Base-by-base conservation (phyloP, 1,139 yeast genomes). In the Saccharomycopsis phalli region DNA sequence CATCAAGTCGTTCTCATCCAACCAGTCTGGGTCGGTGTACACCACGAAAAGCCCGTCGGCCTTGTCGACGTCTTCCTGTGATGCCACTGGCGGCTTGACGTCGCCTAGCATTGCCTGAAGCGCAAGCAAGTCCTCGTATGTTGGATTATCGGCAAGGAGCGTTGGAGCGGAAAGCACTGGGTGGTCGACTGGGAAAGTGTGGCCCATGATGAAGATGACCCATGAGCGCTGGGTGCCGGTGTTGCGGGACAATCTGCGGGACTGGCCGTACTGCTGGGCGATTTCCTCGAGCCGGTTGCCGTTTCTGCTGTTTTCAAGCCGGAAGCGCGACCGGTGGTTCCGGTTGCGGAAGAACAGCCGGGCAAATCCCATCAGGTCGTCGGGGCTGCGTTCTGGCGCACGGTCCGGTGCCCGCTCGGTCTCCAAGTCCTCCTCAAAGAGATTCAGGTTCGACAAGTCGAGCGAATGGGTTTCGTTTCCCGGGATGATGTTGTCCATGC, bases 121-220 rank as follows among this genome's bases (percentile, higher is more conserved):
- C 4, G 61, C 54, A 32, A 68, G 48, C 53, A 70, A 50, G 46
- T 71, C 76, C 44, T 69, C 74, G 49, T 68, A 66, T 0, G 71
- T 60, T 5, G 75, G 75, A 40, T 63, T 58, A 40, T 69, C 74
- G 2, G 69, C 62, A 51, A 68, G 58, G 25, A 70, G 49, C 1
- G 71, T 57, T 3, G 73, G 72, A 1, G 74, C 69, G 2, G 63
- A 53, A 31, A 69, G 53, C 10, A 71, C 53, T 3, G 76, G 75
- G 47, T 71, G 76, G 45, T 66, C 57, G 38, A 58, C 59, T 1
- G 71, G 66, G 47, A 66, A 70, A 3, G 65, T 51, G 22, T 72
- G 73, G 1, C 75, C 75, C 50, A 69, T 61, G 4, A 70, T 72
- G 46, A 68, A 68, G 14, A 70, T 68, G 20, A 69, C 65, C 75